Base-by-base conservation (phyloP, 2,329 filamentous ascomycete genomes). In the Venturia effusa region DNA sequence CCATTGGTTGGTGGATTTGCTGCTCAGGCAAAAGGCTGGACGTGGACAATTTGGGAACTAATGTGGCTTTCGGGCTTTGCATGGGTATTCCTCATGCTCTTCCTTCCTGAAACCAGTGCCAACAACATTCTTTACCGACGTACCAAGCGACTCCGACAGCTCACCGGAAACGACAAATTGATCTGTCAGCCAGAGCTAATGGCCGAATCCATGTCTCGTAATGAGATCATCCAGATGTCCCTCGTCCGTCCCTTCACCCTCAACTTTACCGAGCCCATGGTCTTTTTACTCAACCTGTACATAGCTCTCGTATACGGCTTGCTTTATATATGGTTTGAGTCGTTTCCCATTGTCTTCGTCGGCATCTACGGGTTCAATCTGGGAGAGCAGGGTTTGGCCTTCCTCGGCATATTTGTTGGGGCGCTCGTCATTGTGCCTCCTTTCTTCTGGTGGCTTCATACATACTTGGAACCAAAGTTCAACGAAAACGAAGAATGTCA, bases 91-190 rank as follows among this genome's bases (percentile, higher is more conserved):
- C 68, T 79, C 2, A 67, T 74, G 66, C 73, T 77, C 68, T 66
- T 77, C 3, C 79, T 78, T 66, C 72, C 75, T 34, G 84, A 87
- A 69, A 85, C 84, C 0, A 85, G 83, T 69, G 81, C 84, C 64
- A 75, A 75, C 61, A 71, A 75, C 64, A 79, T 84, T 0, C 71
- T 83, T 1, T 68, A 71, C 59, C 70, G 69, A 27, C 68, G 74
- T 34, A 72, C 73, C 3, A 75, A 74, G 65, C 71, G 70, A 34
- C 67, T 70, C 1, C 82, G 85, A 67, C 82, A 80, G 68, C 69
- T 71, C 27, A 64, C 75, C 0, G 61, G 67, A n/a, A 61, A 66
- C 13, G 68, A 71, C 1, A 66, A 66, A 13, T 59, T 62, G 22
- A 32, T 62, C 8, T 37, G 61, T 17, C 39, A 54, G 8, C 27